Evolutionary conservation across 139 green algal genomes (phyloP), one percentile per base, ranked within the genome.

Genomic region (Desmodesmus armatus): DNA sequence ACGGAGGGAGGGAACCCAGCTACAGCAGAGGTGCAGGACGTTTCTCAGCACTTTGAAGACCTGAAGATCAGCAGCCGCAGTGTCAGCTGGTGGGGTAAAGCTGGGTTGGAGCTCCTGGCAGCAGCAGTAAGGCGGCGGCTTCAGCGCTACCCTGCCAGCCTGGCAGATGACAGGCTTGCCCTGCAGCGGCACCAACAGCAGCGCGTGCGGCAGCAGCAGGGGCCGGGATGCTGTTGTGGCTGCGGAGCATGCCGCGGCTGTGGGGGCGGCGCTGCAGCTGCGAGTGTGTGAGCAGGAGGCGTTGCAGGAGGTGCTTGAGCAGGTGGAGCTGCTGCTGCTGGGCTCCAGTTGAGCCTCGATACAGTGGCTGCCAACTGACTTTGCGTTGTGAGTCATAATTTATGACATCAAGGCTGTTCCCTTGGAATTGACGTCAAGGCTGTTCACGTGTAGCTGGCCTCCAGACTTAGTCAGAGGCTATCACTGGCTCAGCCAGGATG

Each of bases 241-340:
- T 51, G 72, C 43, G 29, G 76, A 82, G 47, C 76, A 82, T 71
- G 55, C 19, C n/a, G 76, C 55, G 41, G 76, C 76, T 35, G 76
- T 71, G 6, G 51, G 33, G 21, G 74, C 74, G 17, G 76, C 76
- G 41, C 55, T 82, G 37, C 76, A 71, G 40, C 25, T 82, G 37
- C 27, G 76, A 27, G 40, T 82, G 0, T 60, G 76, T 29, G 76
- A 82, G 55, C 76, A 82, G 76, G 35, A 41, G 53, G 76, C 76
- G 1, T 11, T 60, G 9, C 31, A 71, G 27, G 55, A 73, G 0
- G 47, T 81, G 19, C 31, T 81, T 13, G 49, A 23, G n/a, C n/a
- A n/a, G n/a, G n/a, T n/a, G n/a, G n/a, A n/a, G n/a, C n/a, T n/a
- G n/a, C n/a, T n/a, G n/a, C n/a, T n/a, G n/a, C n/a, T n/a, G n/a